Evolutionary conservation across 805 yeast genomes (phyloP).

Genomic region (Starmerella geochares): DNA sequence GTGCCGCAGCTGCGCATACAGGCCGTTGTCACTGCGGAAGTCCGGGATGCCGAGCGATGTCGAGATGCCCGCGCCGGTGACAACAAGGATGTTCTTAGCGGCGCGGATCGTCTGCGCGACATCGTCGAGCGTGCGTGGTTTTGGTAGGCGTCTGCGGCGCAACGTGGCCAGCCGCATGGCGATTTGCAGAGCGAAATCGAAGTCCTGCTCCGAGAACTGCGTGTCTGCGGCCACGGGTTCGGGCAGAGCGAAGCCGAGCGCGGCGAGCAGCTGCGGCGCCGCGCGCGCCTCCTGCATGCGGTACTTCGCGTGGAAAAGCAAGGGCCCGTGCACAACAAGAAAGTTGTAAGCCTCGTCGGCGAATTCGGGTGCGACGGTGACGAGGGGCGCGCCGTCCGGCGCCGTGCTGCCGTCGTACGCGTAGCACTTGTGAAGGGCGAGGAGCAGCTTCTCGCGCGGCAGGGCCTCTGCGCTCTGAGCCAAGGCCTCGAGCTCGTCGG

Average conservation of each 20-base stretch:
- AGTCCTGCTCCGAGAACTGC: constrained; percentile 13
- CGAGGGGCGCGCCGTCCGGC: constrained; percentile 19
- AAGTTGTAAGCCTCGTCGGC: constrained; percentile 41
- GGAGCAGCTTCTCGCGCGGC: constrained; percentile 18
- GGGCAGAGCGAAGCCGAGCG: constrained; percentile 51
- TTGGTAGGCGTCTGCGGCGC: constrained; percentile 22
- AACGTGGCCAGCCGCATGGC: constrained; percentile 20
- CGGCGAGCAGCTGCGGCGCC: constrained; percentile 40
- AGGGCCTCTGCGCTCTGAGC: constrained; percentile 18
- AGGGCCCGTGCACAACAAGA: constrained; percentile 51
- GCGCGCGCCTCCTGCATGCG: constrained; percentile 44
- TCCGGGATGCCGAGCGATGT: constrained; percentile 87
- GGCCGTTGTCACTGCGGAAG: constrained; percentile 79
- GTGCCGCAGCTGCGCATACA: constrained; percentile 57
- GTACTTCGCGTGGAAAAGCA: constrained; percentile 49
- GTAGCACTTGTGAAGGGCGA: constrained; percentile 25
- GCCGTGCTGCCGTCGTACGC: constrained; percentile 17
- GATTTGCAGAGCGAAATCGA: constrained; percentile 26
- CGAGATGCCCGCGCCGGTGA: constrained; percentile 91
- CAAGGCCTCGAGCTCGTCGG: constrained; percentile 30
- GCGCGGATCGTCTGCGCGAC: constrained; percentile 44
- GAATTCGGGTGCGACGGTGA: constrained; percentile 33
- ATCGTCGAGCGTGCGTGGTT: constrained; percentile 43
- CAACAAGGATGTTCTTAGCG: constrained; percentile 54
- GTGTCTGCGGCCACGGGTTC: constrained; percentile 18